Evolutionary conservation across 2,329 filamentous ascomycete species (phyloP).

Genomic region (Tolypocladium album): DNA sequence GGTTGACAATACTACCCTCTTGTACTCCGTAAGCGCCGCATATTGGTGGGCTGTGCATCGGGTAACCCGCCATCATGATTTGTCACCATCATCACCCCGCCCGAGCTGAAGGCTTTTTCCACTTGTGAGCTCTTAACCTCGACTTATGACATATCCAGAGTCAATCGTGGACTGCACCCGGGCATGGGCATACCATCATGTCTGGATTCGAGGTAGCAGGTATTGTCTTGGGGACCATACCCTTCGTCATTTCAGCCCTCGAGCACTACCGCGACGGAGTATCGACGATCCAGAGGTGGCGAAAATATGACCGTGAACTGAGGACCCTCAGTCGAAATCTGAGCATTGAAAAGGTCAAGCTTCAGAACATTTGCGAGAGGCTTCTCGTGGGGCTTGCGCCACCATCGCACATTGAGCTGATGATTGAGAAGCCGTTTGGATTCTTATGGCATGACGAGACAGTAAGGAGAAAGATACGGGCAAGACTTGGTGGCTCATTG

Average conservation of each 20-base stretch:
- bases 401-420: slow-evolving; percentile 11
- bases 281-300: slow-evolving; percentile 5
- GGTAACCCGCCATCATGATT: neutral
- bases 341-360: slow-evolving; percentile 12
- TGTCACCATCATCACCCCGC: neutral
- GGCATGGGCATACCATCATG: slow-evolving; percentile 5
- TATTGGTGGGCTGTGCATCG: neutral
- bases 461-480: slow-evolving; percentile 9
- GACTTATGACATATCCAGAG: neutral
- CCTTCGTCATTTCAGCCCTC: slow-evolving; percentile 7
- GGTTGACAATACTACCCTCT: neutral
- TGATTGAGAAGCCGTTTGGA: slow-evolving; percentile 18
- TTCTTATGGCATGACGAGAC: slow-evolving; percentile 12
- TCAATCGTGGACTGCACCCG: neutral
- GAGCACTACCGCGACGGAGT: slow-evolving; percentile 12
- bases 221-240: slow-evolving; percentile 10
- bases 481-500: slow-evolving; percentile 11
- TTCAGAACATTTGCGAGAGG: slow-evolving; percentile 18
- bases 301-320: slow-evolving; percentile 10
- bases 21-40: neutral
- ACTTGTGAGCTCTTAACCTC: neutral
- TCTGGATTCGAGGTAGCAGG: slow-evolving; percentile 12
- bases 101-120: neutral
- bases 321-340: slow-evolving; percentile 11
- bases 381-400: slow-evolving; percentile 15